Evolutionary conservation across 495 filamentous ascomycete species (phyloP).

Genomic region (Geopyxis carbonaria): DNA sequence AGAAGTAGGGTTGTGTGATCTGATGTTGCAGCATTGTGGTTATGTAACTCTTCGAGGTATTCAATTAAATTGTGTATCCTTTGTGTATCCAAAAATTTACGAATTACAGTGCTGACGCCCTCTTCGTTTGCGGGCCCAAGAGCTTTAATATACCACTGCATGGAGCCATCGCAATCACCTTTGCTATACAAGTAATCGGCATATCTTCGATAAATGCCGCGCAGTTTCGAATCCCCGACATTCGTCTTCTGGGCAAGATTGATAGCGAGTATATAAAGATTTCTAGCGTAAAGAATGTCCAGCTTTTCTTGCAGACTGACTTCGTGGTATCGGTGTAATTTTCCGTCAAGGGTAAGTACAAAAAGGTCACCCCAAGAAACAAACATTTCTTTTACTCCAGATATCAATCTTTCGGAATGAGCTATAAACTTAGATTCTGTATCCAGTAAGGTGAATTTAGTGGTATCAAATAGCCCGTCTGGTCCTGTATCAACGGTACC

Average conservation of each 20-base stretch:
- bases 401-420: conserved; percentile 66
- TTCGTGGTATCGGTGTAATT: conserved; percentile 77
- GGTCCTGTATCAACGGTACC: conserved; percentile 48
- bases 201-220: conserved; percentile 81
- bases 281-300: conserved; percentile 85
- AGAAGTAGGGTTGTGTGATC: conserved; percentile 89
- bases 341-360: conserved; percentile 73
- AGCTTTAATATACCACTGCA: conserved; percentile 93
- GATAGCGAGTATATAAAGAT: conserved; percentile 80
- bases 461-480: conserved; percentile 61
- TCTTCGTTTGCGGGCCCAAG: conserved; percentile 42
- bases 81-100: conserved; percentile 61
- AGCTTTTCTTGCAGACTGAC: conserved; percentile 79
- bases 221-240: conserved; percentile 61
- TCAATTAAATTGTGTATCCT: conserved; percentile 94
- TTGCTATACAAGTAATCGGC: conserved; percentile 93
- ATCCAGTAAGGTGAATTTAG: conserved; percentile 75
- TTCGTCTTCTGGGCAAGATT: conserved; percentile 82
- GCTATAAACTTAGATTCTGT: conserved; percentile 81
- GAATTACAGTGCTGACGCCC: conserved; percentile 24
- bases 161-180: conserved; percentile 85
- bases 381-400: conserved; percentile 63
- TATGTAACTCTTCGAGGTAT: conserved; percentile 90
- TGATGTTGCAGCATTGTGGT: conserved; percentile 82
- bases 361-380: conserved; percentile 84